Percentiles rank a stretch among this genome's conserved stretches.
phyloP scores from a whole-genome alignment of 2,329 filamentous ascomycete genomes.

The Biscogniauxia sp. region DNA sequence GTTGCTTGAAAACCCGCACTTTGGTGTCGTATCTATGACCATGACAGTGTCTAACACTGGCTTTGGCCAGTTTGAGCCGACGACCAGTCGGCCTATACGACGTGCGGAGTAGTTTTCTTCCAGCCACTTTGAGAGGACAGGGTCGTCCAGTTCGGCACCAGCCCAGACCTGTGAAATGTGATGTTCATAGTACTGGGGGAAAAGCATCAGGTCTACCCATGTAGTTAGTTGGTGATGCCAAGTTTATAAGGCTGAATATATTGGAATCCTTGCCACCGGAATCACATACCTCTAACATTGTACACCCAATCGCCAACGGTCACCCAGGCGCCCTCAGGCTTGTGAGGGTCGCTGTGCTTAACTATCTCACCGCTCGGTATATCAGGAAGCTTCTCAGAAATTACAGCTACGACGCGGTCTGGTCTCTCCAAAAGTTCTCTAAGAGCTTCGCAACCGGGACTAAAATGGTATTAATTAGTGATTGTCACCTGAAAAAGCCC shows the following conservation, averaged over 20 bases:
- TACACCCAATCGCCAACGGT: neutral
- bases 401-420: neutral
- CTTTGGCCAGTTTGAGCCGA: neutral
- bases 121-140: neutral
- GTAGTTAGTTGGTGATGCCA: neutral
- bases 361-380: neutral
- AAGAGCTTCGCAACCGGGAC: neutral
- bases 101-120: neutral
- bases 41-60: too few species aligned
- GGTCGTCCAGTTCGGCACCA: neutral
- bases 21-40: too few species aligned
- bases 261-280: neutral
- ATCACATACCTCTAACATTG: neutral
- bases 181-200: neutral
- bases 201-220: neutral
- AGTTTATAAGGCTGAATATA: neutral
- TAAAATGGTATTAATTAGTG: neutral
- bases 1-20: too few species aligned
- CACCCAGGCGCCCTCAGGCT: neutral
- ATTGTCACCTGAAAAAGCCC: neutral
- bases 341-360: neutral
- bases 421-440: neutral
- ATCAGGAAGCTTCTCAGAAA: neutral
- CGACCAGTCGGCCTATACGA: neutral
- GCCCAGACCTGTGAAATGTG: neutral